Base-by-base conservation (phyloP, 768 basidiomycete species). In the Zangia roseola region DNA sequence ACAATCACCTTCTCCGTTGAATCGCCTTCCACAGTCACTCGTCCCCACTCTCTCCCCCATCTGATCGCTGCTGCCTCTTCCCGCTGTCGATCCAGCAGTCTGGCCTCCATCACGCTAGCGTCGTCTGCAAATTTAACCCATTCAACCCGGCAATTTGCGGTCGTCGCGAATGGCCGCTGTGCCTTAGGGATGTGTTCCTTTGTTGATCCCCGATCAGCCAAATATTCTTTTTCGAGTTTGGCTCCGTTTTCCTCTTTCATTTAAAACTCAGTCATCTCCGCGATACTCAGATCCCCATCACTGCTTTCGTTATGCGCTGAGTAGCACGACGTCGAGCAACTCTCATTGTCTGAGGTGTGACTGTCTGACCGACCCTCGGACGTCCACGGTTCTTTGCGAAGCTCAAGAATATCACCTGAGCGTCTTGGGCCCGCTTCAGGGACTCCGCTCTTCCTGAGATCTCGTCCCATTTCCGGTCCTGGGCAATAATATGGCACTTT, bases 161-260 rank as follows among this genome's bases (percentile, higher is more conserved):
- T 57, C 41, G 64, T 54, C 45, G 49, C 46, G 51, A 57, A 47
- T 53, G 30, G 44, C 58, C 66, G 54, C 38, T 25, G 69, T 68
- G 56, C 67, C 67, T 68, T 44, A 52, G 47, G 54, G 50, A 55
- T 64, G 61, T 49, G 65, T 65, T 59, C 66, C 71, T 73, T 68
- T 68, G 67, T 73, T 82, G 81, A 82, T 82, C 81, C 78, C 79
- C 73, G 78, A 82, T 82, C 81, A 82, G 71, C 61, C 56, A 66
- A 61, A 65, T 43, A 62, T 58, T 62, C 62, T 65, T 60, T 61
- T 66, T 62, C 59, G 36, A 50, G 59, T 70, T 54, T 68, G 53
- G 57, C 56, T 67, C 69, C 69, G 67, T 51, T 54, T 45, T 61
- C 40, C 55, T 60, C 43, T 26, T 49, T 59, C 35, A 2, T n/a